Evolutionary conservation across 352 stramenopile species (phyloP).

Genomic region (Globisporangium canariense): DNA sequence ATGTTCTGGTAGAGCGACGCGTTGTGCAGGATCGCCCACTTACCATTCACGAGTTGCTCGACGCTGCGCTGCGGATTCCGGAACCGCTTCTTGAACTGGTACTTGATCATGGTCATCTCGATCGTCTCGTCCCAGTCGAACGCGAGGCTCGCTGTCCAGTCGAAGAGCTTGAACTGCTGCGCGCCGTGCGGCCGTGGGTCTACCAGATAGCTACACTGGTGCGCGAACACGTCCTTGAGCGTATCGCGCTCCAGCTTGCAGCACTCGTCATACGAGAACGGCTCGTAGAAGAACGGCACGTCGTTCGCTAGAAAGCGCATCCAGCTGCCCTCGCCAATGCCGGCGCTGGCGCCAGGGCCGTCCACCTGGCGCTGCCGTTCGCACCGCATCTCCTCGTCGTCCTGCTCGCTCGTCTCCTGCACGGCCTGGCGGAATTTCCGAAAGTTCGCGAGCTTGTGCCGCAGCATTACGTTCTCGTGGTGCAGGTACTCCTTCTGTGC

Average conservation of each 20-base stretch:
- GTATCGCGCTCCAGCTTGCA: background rate
- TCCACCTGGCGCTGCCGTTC: background rate
- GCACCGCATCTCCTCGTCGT: background rate
- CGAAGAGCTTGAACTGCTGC: slow-evolving; percentile 2
- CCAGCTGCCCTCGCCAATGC: slow-evolving; percentile 1
- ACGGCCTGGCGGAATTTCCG: slow-evolving; percentile 1
- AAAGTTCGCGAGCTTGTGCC: slow-evolving; percentile 15
- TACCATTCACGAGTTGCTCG: background rate
- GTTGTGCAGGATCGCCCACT: slow-evolving; percentile 7
- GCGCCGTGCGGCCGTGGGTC: background rate
- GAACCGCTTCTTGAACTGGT: slow-evolving; percentile 13
- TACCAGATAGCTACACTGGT: background rate
- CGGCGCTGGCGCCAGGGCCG: too few species aligned
- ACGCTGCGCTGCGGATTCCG: background rate
- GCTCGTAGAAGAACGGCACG: slow-evolving; percentile 11
- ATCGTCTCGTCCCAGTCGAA: slow-evolving; percentile 7
- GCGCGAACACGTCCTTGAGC: background rate
- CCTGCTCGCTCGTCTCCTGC: background rate
- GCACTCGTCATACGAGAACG: slow-evolving; percentile 3
- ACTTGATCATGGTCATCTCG: slow-evolving; percentile 2
- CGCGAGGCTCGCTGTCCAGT: background rate
- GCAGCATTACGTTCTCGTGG: slow-evolving; percentile 19
- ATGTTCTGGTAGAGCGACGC: slow-evolving; percentile 5
- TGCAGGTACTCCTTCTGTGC: slow-evolving; percentile 13
- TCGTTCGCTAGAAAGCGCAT: slow-evolving; percentile 4